Conservation (phyloP, 108 stramenopile species). For the Conticribra guillardii region DNA sequence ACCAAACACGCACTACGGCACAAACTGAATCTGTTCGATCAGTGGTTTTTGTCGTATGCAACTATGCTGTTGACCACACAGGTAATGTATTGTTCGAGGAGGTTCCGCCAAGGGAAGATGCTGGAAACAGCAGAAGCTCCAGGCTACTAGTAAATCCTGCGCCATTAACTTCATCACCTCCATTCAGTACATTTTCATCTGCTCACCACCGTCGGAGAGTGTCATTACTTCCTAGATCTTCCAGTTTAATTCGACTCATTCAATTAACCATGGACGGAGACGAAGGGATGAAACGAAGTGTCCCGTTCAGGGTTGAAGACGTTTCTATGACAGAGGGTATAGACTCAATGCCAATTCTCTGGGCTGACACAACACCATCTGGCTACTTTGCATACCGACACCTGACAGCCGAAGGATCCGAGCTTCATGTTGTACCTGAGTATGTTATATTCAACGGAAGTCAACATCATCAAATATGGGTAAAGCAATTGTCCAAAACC, state of each 20-base stretch:
- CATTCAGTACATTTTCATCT: conserved; percentile 76
- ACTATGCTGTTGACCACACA: conserved; percentile 86
- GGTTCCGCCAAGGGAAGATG: conserved; percentile 10
- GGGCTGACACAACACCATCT: conserved; percentile 68
- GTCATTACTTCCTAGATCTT: conserved; percentile 67
- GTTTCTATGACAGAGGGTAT: conserved; percentile 73
- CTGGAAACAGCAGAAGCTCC: conserved; percentile 10
- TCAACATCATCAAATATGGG: conserved; percentile 43
- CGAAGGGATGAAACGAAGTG: conserved; percentile 68
- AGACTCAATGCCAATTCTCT: conserved; percentile 68
- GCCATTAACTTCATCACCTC: conserved; percentile 3
- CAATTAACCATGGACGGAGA: conserved; percentile 83
- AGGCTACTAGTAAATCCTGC: background rate
- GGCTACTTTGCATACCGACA: conserved; percentile 81
- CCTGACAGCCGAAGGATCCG: conserved; percentile 68
- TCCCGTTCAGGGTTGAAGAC: conserved; percentile 74
- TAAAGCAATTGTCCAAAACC: conserved; percentile 32
- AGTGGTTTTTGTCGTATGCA: conserved; percentile 68
- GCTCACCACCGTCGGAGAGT: conserved; percentile 61
- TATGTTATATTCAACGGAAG: conserved; percentile 86
- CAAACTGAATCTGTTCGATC: conserved; percentile 29
- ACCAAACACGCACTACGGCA: background rate
- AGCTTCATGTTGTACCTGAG: conserved; percentile 85
- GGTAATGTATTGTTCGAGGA: conserved; percentile 78
- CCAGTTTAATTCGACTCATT: conserved; percentile 58